Evolutionary conservation across 805 yeast species (phyloP).

Genomic region (Tetrapisispora fleetii): DNA sequence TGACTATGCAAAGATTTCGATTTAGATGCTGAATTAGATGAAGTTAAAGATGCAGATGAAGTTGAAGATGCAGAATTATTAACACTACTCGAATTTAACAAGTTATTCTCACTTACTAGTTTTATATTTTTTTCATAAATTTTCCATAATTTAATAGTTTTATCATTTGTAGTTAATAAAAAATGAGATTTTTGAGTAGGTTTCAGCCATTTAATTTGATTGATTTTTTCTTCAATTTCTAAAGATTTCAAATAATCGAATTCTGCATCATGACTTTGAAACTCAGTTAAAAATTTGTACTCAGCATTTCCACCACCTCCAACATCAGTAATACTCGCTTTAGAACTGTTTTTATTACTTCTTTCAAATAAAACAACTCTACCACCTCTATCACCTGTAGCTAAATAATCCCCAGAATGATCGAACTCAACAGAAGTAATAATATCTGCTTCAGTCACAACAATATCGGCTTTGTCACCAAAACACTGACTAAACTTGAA

Average conservation of each 20-base stretch:
- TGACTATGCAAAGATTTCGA: conserved; percentile 3
- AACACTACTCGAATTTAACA: conserved; percentile 35
- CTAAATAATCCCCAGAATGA: conserved; percentile 86
- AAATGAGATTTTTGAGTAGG: conserved; percentile 86
- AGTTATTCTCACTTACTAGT: conserved; percentile 84
- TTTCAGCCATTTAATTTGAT: conserved; percentile 92
- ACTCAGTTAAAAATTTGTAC: conserved; percentile 91
- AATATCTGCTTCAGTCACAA: conserved; percentile 93
- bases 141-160: conserved; percentile 98
- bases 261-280: conserved; percentile 97
- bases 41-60: conserved; percentile 1
- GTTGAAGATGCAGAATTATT: conserved; percentile 2
- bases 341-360: conserved; percentile 50
- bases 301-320: conserved; percentile 47
- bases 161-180: conserved; percentile 85
- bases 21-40: conserved; percentile 4
- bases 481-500: conserved; percentile 89
- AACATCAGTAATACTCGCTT: background rate
- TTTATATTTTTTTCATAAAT: conserved; percentile 84
- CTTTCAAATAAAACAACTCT: conserved; percentile 93
- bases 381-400: conserved; percentile 98
- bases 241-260: conserved; percentile 91
- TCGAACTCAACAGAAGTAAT: conserved; percentile 96
- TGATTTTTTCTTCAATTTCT: conserved; percentile 96
- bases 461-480: conserved; percentile 97